A percentile compares a stretch with the other conserved stretches of the same genome.
Evolutionary conservation across 2,329 filamentous ascomycete genomes (phyloP).

Genomic region (Apiospora rasikravindrae): DNA sequence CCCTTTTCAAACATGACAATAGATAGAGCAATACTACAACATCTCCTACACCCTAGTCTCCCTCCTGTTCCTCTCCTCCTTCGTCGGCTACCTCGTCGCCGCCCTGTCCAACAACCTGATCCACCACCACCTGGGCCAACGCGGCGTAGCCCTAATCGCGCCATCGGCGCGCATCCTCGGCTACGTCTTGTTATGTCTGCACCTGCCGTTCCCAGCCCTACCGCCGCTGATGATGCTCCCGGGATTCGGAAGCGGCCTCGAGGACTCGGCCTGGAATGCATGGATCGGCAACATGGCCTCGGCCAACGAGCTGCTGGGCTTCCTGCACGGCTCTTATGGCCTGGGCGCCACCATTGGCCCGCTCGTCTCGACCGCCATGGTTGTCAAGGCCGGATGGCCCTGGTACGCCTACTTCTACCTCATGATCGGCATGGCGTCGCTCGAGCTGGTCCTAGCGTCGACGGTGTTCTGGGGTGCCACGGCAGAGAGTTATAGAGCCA

Average conservation of each 20-base stretch:
- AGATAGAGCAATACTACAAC: slow-evolving; percentile 45
- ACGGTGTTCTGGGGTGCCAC: slow-evolving; percentile 65
- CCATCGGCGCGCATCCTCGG: slow-evolving; percentile 63
- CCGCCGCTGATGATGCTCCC: slow-evolving; percentile 69
- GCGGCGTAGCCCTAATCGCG: slow-evolving; percentile 64
- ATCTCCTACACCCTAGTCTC: slow-evolving; percentile 50
- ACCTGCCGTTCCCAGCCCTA: slow-evolving; percentile 71
- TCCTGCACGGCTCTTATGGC: slow-evolving; percentile 73
- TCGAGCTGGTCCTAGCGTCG: slow-evolving; percentile 58
- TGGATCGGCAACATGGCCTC: slow-evolving; percentile 69
- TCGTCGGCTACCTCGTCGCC: slow-evolving; percentile 49
- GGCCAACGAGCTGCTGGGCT: slow-evolving; percentile 71
- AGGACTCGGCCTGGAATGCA: slow-evolving; percentile 61
- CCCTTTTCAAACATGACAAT: slow-evolving; percentile 3
- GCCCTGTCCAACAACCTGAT: slow-evolving; percentile 45
- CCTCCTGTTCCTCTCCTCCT: slow-evolving; percentile 48
- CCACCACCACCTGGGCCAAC: slow-evolving; percentile 47
- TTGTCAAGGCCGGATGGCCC: slow-evolving; percentile 61
- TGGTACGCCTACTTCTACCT: slow-evolving; percentile 81
- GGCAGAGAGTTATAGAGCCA: slow-evolving; percentile 57
- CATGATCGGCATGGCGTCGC: slow-evolving; percentile 62
- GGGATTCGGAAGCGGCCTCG: slow-evolving; percentile 73
- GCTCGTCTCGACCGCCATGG: slow-evolving; percentile 72
- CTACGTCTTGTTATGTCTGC: slow-evolving; percentile 67
- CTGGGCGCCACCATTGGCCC: slow-evolving; percentile 71